A percentile compares a stretch with the other conserved stretches of the same genome.
These are phyloP conservation scores for Lentinula edodes DNA, from an alignment of 768 basidiomycete genomes.

Conservation along the genomic window DNA sequence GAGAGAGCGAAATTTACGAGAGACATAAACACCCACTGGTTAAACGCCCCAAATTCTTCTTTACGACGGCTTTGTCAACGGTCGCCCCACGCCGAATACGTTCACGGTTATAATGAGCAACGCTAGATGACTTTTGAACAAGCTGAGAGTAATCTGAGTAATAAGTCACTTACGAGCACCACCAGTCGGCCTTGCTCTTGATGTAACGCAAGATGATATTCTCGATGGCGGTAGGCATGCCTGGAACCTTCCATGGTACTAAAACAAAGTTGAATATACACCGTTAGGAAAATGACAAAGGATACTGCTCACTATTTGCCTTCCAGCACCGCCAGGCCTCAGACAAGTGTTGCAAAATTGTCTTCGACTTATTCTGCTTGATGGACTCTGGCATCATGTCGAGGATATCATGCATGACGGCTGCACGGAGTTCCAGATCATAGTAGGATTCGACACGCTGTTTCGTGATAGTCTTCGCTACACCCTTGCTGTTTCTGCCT, in stretches of 20 bases:
- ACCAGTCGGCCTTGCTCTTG: conserved; percentile 99
- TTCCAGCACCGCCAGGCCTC: conserved; percentile 99
- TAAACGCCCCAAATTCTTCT: conserved; percentile 97
- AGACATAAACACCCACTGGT: conserved; percentile 57
- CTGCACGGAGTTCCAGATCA: conserved; percentile 93
- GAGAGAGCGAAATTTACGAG: background rate
- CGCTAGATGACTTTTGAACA: conserved; percentile 33
- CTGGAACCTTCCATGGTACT: conserved; percentile 99
- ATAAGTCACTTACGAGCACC: conserved; percentile 66
- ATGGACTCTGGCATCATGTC: conserved; percentile 99
- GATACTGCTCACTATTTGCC: conserved; percentile 65
- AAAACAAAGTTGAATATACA: conserved; percentile 11
- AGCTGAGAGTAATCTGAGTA: background rate
- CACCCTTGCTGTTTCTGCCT: conserved; percentile 92
- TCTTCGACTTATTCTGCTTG: conserved; percentile 99
- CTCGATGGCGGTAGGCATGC: conserved; percentile 99
- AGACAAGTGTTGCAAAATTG: conserved; percentile 94
- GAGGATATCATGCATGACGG: conserved; percentile 99
- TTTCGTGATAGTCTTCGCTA: conserved; percentile 98
- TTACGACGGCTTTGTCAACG: conserved; percentile 97
- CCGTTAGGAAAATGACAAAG: background rate
- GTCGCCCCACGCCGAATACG: conserved; percentile 96
- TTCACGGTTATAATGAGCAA: conserved; percentile 97
- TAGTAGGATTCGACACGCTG: conserved; percentile 99
- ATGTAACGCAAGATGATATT: conserved; percentile 98